Conservation (phyloP, 2,329 filamentous ascomycete genomes). For the Cytospora schulzeri region DNA sequence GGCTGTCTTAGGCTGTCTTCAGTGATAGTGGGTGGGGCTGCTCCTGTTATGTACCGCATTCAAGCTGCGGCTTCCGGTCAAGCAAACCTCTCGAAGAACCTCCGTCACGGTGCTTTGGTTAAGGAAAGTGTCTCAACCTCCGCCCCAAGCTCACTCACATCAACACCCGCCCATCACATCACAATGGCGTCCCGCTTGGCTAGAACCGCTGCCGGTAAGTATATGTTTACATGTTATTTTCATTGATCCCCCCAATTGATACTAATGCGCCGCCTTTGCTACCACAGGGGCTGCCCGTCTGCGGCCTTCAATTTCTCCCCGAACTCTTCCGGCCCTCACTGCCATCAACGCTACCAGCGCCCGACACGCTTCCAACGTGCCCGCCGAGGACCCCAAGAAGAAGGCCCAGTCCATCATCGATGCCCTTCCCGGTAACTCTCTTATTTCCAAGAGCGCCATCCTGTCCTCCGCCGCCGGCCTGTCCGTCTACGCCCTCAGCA, state of each 20-base stretch:
- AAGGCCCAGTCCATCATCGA: slow-evolving; percentile 97
- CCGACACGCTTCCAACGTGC: slow-evolving; percentile 75
- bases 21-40: neutral
- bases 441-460: slow-evolving; percentile 95
- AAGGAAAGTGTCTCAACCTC: slow-evolving; percentile 27
- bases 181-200: slow-evolving; percentile 98
- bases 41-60: neutral
- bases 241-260: slow-evolving; percentile 25
- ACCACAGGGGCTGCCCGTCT: slow-evolving; percentile 81
- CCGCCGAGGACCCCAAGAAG: slow-evolving; percentile 87
- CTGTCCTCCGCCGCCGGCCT: slow-evolving; percentile 90
- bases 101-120: slow-evolving; percentile 19
- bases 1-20: fast-evolving
- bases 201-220: slow-evolving; percentile 92
- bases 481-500: slow-evolving; percentile 94
- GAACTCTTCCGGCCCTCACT: slow-evolving; percentile 70
- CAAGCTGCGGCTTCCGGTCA: neutral
- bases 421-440: slow-evolving; percentile 85
- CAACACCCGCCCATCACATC: slow-evolving; percentile 59
- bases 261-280: slow-evolving; percentile 32
- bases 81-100: slow-evolving; percentile 25
- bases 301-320: slow-evolving; percentile 77
- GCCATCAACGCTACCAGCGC: slow-evolving; percentile 66
- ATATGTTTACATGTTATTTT: slow-evolving; percentile 37
- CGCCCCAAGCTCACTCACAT: slow-evolving; percentile 25